Evolutionary conservation across 441 rosid species (phyloP).

Genomic region (Metrosideros polymorpha): DNA sequence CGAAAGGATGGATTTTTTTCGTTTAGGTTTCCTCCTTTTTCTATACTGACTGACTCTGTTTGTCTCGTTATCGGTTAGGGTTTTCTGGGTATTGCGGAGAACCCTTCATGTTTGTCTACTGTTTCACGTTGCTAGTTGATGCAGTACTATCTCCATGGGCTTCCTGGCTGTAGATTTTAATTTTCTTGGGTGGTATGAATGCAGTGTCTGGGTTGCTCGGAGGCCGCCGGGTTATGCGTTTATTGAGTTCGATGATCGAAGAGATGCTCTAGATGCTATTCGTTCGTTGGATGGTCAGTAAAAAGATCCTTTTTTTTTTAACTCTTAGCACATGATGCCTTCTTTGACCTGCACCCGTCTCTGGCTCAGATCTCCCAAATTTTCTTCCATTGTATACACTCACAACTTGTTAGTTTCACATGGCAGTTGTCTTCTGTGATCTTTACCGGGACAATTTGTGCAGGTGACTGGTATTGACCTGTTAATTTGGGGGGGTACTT

Average conservation of each 20-base stretch:
- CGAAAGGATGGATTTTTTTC: not conserved
- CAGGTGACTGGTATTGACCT: not conserved
- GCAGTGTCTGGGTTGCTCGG: conserved; percentile 97
- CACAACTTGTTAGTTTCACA: not conserved
- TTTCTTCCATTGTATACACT: not conserved
- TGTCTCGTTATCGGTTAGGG: not conserved
- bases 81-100: not conserved
- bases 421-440: not conserved
- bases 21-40: not conserved
- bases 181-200: not conserved
- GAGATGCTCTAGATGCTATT: conserved; percentile 85
- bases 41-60: not conserved
- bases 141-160: not conserved
- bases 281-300: conserved; percentile 65
- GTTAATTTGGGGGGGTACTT: not conserved
- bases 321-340: not conserved
- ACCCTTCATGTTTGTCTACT: not conserved
- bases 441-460: not conserved
- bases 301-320: not conserved
- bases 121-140: not conserved
- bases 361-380: not conserved
- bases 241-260: conserved; percentile 76
- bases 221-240: conserved; percentile 95
- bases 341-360: not conserved
- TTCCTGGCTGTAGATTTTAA: not conserved